phyloP scores from a whole-genome alignment of 108 stramenopile genomes.

The Nitzschia putrida region DNA sequence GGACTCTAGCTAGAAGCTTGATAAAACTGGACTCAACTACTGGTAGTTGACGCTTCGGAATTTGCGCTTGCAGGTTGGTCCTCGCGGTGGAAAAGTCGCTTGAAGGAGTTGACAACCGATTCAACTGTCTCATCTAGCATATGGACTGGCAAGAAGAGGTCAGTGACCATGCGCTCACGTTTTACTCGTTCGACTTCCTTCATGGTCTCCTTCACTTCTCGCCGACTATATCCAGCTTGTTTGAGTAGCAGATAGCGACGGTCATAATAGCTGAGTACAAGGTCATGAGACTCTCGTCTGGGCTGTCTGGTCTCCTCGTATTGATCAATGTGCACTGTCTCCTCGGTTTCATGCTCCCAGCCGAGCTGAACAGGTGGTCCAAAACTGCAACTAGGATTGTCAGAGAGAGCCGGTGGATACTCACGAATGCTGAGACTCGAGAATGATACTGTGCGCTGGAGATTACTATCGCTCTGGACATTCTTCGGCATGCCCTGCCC shows the following conservation, averaged over 20 bases:
- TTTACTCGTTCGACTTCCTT: slow-evolving; percentile 49
- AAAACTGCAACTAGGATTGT: slow-evolving; percentile 61
- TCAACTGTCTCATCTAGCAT: slow-evolving; percentile 42
- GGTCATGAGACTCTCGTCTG: slow-evolving; percentile 31
- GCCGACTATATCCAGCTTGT: slow-evolving; percentile 42
- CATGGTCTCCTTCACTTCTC: slow-evolving; percentile 42
- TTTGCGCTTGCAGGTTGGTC: not conserved
- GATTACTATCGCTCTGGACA: not conserved
- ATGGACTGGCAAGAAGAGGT: slow-evolving; percentile 33
- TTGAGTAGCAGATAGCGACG: slow-evolving; percentile 50
- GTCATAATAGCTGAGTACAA: slow-evolving; percentile 45
- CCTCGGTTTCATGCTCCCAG: slow-evolving; percentile 57
- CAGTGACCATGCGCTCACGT: slow-evolving; percentile 44
- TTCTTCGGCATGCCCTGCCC: slow-evolving; percentile 11
- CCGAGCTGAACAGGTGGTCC: slow-evolving; percentile 63
- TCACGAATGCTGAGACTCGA: slow-evolving; percentile 50
- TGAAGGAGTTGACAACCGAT: slow-evolving; percentile 19
- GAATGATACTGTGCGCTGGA: slow-evolving; percentile 56
- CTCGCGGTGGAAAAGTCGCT: slow-evolving; percentile 7
- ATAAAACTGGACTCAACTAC: not conserved
- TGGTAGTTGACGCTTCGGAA: not conserved
- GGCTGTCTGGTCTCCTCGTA: slow-evolving; percentile 31
- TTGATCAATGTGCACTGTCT: slow-evolving; percentile 34
- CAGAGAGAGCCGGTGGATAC: slow-evolving; percentile 56
- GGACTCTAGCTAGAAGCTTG: not conserved